A percentile compares a stretch with the other conserved stretches of the same genome.
These are phyloP conservation scores for Polymyxa betae DNA, from an alignment of 208 protist species.

Conservation along the genomic window DNA sequence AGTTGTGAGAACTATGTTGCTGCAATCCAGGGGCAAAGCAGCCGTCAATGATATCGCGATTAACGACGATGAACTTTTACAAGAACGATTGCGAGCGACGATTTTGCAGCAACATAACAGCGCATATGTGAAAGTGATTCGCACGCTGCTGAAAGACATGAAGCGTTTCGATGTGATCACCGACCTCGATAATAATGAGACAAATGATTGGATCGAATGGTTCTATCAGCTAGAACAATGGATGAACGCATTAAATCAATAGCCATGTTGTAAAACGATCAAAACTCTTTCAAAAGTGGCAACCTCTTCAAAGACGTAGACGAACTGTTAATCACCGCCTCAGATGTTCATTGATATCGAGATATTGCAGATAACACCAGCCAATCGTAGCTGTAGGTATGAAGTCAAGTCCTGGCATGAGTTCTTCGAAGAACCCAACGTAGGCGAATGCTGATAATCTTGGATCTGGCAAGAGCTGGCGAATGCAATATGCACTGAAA, in stretches of 20 bases:
- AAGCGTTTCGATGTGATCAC: conserved; percentile 19
- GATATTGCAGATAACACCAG: conserved; percentile 3
- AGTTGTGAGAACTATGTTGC: neutral
- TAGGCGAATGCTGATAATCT: neutral
- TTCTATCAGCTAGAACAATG: neutral
- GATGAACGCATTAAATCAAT: neutral
- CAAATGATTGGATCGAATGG: neutral
- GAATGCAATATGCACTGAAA: conserved; percentile 10
- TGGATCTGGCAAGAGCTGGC: neutral
- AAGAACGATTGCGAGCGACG: neutral
- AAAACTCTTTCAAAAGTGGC: no score
- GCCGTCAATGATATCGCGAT: neutral
- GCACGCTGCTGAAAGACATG: neutral
- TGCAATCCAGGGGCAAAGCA: neutral
- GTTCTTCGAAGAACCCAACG: conserved; percentile 36
- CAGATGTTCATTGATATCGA: neutral
- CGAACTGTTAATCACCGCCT: neutral
- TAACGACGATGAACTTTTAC: neutral
- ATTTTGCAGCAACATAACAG: conserved; percentile 42
- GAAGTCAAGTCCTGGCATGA: neutral
- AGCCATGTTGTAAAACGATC: neutral
- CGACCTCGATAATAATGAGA: conserved; percentile 12
- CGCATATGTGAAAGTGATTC: neutral
- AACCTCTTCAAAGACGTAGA: no score
- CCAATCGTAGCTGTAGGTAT: neutral